These are phyloP conservation scores for Dryadomyces quercivorus DNA, from an alignment of 2,329 filamentous ascomycete species.

Conservation along the genomic window DNA sequence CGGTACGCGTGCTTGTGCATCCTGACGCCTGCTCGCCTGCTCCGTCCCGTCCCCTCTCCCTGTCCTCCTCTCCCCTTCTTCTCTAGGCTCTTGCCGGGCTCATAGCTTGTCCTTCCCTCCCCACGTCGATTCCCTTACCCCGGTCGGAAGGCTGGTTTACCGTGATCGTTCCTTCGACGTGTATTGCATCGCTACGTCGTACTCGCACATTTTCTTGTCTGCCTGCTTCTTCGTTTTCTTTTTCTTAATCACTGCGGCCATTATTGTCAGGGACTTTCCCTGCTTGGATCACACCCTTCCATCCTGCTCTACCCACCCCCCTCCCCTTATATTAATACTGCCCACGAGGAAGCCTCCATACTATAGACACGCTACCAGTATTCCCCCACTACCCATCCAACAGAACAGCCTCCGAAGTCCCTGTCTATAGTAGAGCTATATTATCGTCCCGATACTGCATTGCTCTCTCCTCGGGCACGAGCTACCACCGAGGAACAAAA, in stretches of 20 bases:
- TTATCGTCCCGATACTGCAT: slow-evolving; percentile 3
- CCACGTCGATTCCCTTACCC: slow-evolving; percentile 2
- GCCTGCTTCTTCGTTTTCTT: neutral
- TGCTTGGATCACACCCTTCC: neutral
- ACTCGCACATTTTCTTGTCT: neutral
- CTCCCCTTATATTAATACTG: neutral
- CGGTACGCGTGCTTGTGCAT: neutral
- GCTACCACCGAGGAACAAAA: slow-evolving; percentile 4
- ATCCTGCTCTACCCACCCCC: neutral
- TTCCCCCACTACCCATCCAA: neutral
- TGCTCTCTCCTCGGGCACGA: neutral
- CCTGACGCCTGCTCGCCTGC: neutral
- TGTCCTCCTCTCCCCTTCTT: neutral
- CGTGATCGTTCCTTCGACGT: slow-evolving; percentile 1
- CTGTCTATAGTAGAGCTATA: slow-evolving; percentile 4
- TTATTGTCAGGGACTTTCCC: neutral
- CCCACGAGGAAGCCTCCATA: neutral
- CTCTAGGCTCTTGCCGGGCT: neutral
- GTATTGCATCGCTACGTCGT: neutral
- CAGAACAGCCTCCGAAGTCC: neutral
- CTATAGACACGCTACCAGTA: neutral
- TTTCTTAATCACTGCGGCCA: neutral
- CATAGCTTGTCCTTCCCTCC: neutral
- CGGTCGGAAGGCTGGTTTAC: neutral
- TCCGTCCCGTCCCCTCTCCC: neutral